These are phyloP conservation scores for Xerocomus potaroensis DNA, from an alignment of 768 basidiomycete genomes.

Conservation along the genomic window DNA sequence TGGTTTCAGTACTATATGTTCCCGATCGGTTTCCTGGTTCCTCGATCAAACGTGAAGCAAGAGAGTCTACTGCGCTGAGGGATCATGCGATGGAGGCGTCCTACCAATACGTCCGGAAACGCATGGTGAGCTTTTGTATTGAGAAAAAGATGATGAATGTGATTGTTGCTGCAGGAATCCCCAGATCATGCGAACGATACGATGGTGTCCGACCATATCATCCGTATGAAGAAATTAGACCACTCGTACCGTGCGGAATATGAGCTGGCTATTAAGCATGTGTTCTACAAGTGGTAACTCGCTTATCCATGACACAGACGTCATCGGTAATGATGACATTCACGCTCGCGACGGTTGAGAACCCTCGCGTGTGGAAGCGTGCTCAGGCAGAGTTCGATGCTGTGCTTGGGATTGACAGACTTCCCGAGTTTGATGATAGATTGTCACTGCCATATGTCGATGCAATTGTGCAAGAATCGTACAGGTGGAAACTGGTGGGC, in stretches of 20 bases:
- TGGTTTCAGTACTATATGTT: conserved; percentile 16
- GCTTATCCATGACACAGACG: no score
- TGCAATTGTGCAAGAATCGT: conserved; percentile 26
- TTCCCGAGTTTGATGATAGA: conserved; percentile 25
- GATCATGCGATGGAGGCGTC: conserved; percentile 6
- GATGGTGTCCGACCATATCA: conserved; percentile 12
- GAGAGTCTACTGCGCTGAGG: conserved; percentile 2
- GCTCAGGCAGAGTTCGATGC: conserved; percentile 30
- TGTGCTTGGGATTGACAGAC: conserved; percentile 24
- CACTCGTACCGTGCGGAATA: conserved; percentile 9
- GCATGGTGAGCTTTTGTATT: conserved; percentile 4
- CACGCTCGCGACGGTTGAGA: conserved; percentile 28
- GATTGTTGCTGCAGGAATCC: conserved; percentile 13
- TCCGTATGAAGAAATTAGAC: no score
- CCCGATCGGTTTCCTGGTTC: conserved; percentile 24
- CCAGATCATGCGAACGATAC: conserved; percentile 4
- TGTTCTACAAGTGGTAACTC: no score
- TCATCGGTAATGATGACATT: conserved; percentile 16
- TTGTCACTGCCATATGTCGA: conserved; percentile 25
- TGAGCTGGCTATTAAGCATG: conserved; percentile 10
- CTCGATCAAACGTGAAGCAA: conserved; percentile 26
- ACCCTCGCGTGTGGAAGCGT: conserved; percentile 27
- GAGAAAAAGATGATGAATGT: background rate
- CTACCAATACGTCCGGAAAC: conserved; percentile 12
- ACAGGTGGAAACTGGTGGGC: conserved; percentile 24